phyloP scores from a whole-genome alignment of 495 filamentous ascomycete species.

The Aspergillus diversus region DNA sequence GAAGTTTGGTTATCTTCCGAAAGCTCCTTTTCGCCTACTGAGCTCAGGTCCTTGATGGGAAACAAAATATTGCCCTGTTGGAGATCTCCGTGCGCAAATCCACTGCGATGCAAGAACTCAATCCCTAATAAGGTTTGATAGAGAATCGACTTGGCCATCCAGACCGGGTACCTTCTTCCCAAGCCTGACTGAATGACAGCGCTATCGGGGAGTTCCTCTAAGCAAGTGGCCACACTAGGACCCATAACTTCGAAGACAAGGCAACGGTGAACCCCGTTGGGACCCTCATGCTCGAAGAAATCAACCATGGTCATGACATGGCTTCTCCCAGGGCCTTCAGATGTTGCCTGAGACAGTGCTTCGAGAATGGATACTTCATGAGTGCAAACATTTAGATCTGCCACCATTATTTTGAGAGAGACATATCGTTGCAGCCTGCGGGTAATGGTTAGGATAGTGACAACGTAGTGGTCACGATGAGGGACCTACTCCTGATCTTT shows the following conservation, averaged over 20 bases:
- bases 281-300: constrained; percentile 46
- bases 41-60: constrained; percentile 28
- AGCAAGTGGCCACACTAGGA: constrained; percentile 39
- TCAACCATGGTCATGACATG: constrained; percentile 43
- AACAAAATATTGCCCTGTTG: constrained; percentile 51
- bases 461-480: constrained; percentile 13
- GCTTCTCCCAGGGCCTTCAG: constrained; percentile 20
- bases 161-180: constrained; percentile 37
- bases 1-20: constrained; percentile 31
- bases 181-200: constrained; percentile 29
- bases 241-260: constrained; percentile 55
- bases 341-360: constrained; percentile 16
- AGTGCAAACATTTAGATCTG: constrained; percentile 25
- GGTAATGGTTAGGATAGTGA: constrained; percentile 9
- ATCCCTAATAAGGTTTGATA: constrained; percentile 45
- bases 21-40: constrained; percentile 21
- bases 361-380: constrained; percentile 31
- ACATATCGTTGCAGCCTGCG: constrained; percentile 34
- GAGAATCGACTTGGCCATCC: constrained; percentile 46
- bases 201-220: constrained; percentile 37
- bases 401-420: constrained; percentile 42
- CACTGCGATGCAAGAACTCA: constrained; percentile 45
- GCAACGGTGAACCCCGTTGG: constrained; percentile 53
- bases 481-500: constrained; percentile 32
- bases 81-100: constrained; percentile 50